Percentiles rank a stretch among this genome's conserved stretches.
Evolutionary conservation across 2,329 filamentous ascomycete species (phyloP).

Genomic region (Fusarium lateritium): DNA sequence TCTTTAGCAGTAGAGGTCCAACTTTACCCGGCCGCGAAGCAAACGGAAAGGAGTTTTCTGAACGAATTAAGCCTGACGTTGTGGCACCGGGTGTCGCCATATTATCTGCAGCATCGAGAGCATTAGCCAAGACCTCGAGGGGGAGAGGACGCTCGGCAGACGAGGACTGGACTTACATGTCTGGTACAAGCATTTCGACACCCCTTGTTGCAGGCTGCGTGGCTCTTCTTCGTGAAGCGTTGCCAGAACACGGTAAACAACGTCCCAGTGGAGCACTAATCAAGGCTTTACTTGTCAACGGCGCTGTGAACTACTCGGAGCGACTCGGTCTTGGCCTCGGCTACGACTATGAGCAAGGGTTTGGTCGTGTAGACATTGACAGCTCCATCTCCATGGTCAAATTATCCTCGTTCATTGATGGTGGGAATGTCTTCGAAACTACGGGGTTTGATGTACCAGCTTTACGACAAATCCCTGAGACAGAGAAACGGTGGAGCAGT

Average conservation of each 20-base stretch:
- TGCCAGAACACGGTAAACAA: neutral
- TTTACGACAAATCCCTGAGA: too few relatives aligned
- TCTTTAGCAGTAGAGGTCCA: neutral
- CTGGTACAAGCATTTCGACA: neutral
- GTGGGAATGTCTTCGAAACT: too few relatives aligned
- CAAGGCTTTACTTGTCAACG: slow-evolving; percentile 7
- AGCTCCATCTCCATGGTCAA: too few relatives aligned
- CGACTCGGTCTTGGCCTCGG: neutral
- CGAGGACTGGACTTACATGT: neutral
- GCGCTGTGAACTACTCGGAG: neutral
- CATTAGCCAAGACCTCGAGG: neutral
- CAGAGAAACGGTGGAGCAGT: too few relatives aligned
- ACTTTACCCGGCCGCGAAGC: rapidly evolving
- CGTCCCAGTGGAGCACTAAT: neutral
- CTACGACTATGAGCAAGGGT: neutral
- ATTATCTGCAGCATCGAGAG: neutral
- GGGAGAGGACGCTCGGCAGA: rapidly evolving
- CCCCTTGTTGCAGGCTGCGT: slow-evolving; percentile 2
- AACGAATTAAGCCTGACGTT: neutral
- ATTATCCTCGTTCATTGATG: too few relatives aligned
- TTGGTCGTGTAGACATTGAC: neutral
- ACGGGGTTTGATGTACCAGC: too few relatives aligned
- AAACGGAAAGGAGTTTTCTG: too few relatives aligned
- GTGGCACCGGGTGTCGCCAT: neutral
- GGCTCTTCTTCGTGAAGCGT: neutral